Evolutionary conservation across 768 basidiomycete species (phyloP).

Genomic region (Coprinopsis marcescibilis): DNA sequence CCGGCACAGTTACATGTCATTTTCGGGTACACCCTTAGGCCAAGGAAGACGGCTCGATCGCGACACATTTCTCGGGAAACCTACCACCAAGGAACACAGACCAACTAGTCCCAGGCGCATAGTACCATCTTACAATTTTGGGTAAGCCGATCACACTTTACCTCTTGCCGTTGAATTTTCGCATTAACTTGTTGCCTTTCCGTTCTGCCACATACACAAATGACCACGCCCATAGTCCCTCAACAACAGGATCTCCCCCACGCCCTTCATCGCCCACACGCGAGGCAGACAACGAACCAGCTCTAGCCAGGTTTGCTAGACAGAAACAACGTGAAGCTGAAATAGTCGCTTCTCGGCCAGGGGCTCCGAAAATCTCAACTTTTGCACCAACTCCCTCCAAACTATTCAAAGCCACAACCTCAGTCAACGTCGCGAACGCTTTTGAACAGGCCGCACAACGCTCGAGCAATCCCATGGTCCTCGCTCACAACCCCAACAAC

Average conservation of each 20-base stretch:
- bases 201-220: slow-evolving; percentile 24
- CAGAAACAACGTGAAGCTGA: slow-evolving; percentile 38
- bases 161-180: slow-evolving; percentile 9
- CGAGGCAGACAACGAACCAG: slow-evolving; percentile 33
- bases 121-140: slow-evolving; percentile 65
- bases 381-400: slow-evolving; percentile 55
- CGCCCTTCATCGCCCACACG: slow-evolving; percentile 39
- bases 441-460: slow-evolving; percentile 59
- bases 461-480: slow-evolving; percentile 29
- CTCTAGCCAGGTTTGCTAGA: slow-evolving; percentile 37
- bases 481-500: slow-evolving; percentile 45
- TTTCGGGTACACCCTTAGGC: slow-evolving; percentile 76
- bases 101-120: slow-evolving; percentile 34
- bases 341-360: slow-evolving; percentile 23
- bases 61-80: slow-evolving; percentile 68
- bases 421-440: slow-evolving; percentile 79
- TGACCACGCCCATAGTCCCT: slow-evolving; percentile 41
- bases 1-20: slow-evolving; percentile 60
- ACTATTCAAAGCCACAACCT: slow-evolving; percentile 79
- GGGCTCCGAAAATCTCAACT: slow-evolving; percentile 38
- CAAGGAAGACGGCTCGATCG: slow-evolving; percentile 86
- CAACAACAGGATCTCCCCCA: slow-evolving; percentile 53
- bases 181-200: slow-evolving; percentile 10
- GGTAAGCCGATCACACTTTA: slow-evolving; percentile 36
- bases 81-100: slow-evolving; percentile 29